phyloP scores from a whole-genome alignment of 148 eudicot species.

The Pouteria glomerata region DNA sequence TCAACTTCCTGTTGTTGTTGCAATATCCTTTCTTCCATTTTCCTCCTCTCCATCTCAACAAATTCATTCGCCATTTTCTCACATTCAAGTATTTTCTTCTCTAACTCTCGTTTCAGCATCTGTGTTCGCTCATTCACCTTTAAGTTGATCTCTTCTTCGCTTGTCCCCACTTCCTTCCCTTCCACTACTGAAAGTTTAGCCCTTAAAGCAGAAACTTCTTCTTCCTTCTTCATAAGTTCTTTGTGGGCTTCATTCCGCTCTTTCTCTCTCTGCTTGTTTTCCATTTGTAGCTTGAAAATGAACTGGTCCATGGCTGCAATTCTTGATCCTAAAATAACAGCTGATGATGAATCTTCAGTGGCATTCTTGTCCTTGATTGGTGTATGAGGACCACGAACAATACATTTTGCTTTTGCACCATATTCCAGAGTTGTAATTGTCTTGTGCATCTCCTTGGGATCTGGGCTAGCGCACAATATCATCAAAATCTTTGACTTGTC shows the following conservation, averaged over 20 bases:
- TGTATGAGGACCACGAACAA: constrained; percentile 82
- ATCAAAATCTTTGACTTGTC: constrained; percentile 90
- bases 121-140: constrained; percentile 63
- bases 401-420: constrained; percentile 98
- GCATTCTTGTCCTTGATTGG: constrained; percentile 52
- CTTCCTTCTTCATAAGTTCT: constrained; percentile 70
- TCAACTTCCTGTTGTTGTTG: constrained; percentile 77
- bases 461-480: constrained; percentile 95
- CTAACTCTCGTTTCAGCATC: constrained; percentile 54
- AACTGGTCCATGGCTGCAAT: constrained; percentile 90
- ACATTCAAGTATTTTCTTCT: constrained; percentile 65
- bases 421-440: constrained; percentile 88
- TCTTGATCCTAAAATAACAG: constrained; percentile 66
- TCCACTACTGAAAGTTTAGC: constrained; percentile 50
- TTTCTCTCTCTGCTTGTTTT: constrained; percentile 73
- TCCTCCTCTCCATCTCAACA: constrained; percentile 73
- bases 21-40: constrained; percentile 68
- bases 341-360: constrained; percentile 66
- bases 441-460: constrained; percentile 90
- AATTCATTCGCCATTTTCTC: constrained; percentile 70
- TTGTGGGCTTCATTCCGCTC: constrained; percentile 76
- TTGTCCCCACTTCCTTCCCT: constrained; percentile 38
- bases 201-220: constrained; percentile 65
- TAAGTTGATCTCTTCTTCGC: constrained; percentile 72
- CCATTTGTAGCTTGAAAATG: constrained; percentile 72